These are phyloP conservation scores for Colletotrichum cordylinicola DNA, from an alignment of 2,329 filamentous ascomycete genomes.

Conservation along the genomic window DNA sequence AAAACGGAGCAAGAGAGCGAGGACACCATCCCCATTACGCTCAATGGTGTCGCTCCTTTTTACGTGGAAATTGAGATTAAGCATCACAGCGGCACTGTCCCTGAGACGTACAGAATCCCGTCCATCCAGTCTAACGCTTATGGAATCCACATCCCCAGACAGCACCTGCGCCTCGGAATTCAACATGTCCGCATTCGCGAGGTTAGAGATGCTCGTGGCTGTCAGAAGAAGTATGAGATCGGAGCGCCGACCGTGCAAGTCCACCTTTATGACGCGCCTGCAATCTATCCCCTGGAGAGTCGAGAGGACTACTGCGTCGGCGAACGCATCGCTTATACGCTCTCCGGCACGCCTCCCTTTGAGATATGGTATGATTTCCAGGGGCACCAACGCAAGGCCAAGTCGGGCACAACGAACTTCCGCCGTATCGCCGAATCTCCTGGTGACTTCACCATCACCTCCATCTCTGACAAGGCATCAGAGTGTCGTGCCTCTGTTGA, in stretches of 20 bases:
- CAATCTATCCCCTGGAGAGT: slow-evolving; percentile 86
- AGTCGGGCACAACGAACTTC: slow-evolving; percentile 82
- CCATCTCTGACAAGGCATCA: slow-evolving; percentile 85
- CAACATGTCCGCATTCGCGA: slow-evolving; percentile 90
- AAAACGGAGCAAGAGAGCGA: slow-evolving; percentile 82
- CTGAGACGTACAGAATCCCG: slow-evolving; percentile 82
- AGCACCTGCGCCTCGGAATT: slow-evolving; percentile 84
- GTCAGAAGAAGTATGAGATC: slow-evolving; percentile 77
- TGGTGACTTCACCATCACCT: slow-evolving; percentile 86
- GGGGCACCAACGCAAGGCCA: slow-evolving; percentile 77
- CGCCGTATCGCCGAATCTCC: slow-evolving; percentile 91
- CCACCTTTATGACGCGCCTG: slow-evolving; percentile 90
- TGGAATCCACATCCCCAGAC: slow-evolving; percentile 83
- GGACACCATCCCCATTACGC: slow-evolving; percentile 84
- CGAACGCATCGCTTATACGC: slow-evolving; percentile 89
- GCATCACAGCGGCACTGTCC: slow-evolving; percentile 80
- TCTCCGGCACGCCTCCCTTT: slow-evolving; percentile 91
- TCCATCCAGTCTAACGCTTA: slow-evolving; percentile 79
- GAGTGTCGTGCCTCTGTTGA: slow-evolving; percentile 84
- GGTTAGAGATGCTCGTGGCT: slow-evolving; percentile 86
- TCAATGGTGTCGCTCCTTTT: slow-evolving; percentile 87
- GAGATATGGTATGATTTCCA: slow-evolving; percentile 93
- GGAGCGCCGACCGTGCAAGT: slow-evolving; percentile 83
- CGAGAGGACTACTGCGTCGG: slow-evolving; percentile 93
- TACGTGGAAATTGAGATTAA: slow-evolving; percentile 91